Evolutionary conservation across 345 rosid species (phyloP), one percentile per base, ranked within the genome.

Genomic region (Gynandropsis gynandra): DNA sequence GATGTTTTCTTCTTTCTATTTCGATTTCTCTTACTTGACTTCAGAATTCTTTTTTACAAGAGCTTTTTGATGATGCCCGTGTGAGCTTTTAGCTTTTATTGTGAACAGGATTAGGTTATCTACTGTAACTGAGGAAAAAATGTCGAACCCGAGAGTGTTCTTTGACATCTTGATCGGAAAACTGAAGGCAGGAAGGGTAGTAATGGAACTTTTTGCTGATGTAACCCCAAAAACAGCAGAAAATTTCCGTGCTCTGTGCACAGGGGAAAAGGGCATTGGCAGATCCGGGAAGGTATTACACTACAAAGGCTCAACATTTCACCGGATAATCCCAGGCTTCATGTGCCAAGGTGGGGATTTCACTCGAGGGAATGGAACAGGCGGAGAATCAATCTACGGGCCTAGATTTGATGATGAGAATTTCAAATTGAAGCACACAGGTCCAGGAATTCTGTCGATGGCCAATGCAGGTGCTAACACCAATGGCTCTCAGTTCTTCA

Each of bases 311-410:
- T 83, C 88, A 0, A 15, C 72, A 15, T 89, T 89, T 72, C 97
- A 85, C 62, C 76, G 94, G 7, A 78, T 89, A n/a, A 89, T 89
- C 50, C 97, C 94, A 0, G 66, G 50, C 38, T 89, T 85, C 78
- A 86, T 80, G 97, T 89, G 97, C 64, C 97, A 89, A 60, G 90
- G 90, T 20, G 95, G 95, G 39, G 94, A 85, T 54, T 85, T 89
- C 69, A 81, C 90, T 0, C 74, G 79, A n/a, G 95, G 90, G 52
- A 80, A 86, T 50, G 97, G 97, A 32, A 86, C 90, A 0, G 97
- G 94, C 9, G 95, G 90, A 1, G 97, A 89, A 58, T 80, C 97
- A 0, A 83, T 86, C 5, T 81, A 81, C 9, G 88, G 90, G n/a
- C 0, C 9, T 12, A 83, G 79, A 58, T 89, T 89, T 70, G 73